Percentiles rank a stretch among this genome's conserved stretches.
Conservation (phyloP, 805 yeast genomes). For the Pichia paraexigua region DNA sequence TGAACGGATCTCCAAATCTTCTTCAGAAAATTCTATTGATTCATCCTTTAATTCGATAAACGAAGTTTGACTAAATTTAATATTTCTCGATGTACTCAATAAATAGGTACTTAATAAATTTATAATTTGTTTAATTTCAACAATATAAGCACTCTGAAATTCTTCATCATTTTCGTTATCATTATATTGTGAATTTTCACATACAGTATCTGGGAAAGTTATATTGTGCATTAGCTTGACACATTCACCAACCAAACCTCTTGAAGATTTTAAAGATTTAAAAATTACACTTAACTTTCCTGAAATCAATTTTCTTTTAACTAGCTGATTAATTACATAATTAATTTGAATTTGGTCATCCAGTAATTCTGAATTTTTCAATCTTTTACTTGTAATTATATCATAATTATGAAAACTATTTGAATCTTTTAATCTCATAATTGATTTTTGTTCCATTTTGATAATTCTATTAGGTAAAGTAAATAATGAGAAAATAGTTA, state of each 20-base stretch:
- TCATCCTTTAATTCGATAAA: conserved; percentile 19
- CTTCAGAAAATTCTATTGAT: conserved; percentile 4
- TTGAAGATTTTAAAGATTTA: conserved; percentile 6
- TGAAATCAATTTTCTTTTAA: conserved; percentile 9
- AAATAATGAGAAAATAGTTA: conserved; percentile 35
- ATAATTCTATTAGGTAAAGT: conserved; percentile 26
- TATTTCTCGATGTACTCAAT: conserved; percentile 23
- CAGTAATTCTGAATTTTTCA: conserved; percentile 23
- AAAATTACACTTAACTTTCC: conserved; percentile 11
- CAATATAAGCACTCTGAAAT: not conserved
- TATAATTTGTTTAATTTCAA: conserved; percentile 11
- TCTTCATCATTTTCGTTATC: not conserved
- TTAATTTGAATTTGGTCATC: conserved; percentile 20
- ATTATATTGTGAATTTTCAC: not conserved
- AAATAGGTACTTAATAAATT: conserved; percentile 30
- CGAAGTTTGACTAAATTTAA: conserved; percentile 16
- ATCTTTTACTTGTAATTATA: conserved; percentile 18
- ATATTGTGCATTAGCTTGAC: conserved; percentile 3
- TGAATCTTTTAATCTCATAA: conserved; percentile 31
- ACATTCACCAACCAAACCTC: conserved; percentile 4
- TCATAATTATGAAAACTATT: conserved; percentile 25
- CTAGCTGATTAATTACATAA: conserved; percentile 21
- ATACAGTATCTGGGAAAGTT: conserved; percentile 3
- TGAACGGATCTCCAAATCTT: conserved; percentile 21
- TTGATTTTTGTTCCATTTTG: conserved; percentile 27